Conservation (phyloP, 305 asterid species). For the Lippia alba region DNA sequence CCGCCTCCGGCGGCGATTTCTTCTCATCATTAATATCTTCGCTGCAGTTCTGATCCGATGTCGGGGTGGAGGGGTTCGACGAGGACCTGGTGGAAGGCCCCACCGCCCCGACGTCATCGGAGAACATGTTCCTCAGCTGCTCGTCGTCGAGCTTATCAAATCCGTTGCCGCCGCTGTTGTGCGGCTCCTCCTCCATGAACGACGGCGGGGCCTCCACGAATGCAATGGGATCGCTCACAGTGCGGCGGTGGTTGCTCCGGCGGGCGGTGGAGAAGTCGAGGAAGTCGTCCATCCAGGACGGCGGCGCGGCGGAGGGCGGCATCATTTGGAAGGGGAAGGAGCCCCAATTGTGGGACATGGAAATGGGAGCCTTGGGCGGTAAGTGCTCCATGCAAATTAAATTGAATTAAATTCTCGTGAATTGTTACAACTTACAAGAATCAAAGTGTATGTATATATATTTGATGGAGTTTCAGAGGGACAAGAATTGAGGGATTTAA, state of each 20-base stretch:
- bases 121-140: constrained; percentile 74
- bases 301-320: constrained; percentile 43
- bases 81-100: constrained; percentile 44
- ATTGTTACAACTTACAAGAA: too few relatives aligned
- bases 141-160: constrained; percentile 81
- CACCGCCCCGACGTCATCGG: constrained; percentile 52
- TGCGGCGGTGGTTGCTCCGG: constrained; percentile 71
- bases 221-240: constrained; percentile 80
- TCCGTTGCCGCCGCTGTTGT: constrained; percentile 26
- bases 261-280: constrained; percentile 80
- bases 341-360: constrained; percentile 72
- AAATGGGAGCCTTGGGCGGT: constrained; percentile 73
- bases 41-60: constrained; percentile 67
- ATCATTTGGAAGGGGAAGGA: constrained; percentile 62
- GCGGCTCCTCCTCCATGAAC: constrained; percentile 39
- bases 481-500: constrained; percentile 1
- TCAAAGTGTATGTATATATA: too few relatives aligned
- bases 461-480: constrained; percentile 4
- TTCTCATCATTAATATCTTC: constrained; percentile 31
- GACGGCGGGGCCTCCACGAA: constrained; percentile 56
- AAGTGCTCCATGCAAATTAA: constrained; percentile 74
- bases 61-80: constrained; percentile 63
- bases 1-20: not conserved
- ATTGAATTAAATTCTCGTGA: not conserved
- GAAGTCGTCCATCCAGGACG: constrained; percentile 77